Percentiles rank a stretch among this genome's conserved stretches.
These are phyloP conservation scores for Poa pratensis DNA, from an alignment of 176 grass and related monocot species.

Conservation along the genomic window DNA sequence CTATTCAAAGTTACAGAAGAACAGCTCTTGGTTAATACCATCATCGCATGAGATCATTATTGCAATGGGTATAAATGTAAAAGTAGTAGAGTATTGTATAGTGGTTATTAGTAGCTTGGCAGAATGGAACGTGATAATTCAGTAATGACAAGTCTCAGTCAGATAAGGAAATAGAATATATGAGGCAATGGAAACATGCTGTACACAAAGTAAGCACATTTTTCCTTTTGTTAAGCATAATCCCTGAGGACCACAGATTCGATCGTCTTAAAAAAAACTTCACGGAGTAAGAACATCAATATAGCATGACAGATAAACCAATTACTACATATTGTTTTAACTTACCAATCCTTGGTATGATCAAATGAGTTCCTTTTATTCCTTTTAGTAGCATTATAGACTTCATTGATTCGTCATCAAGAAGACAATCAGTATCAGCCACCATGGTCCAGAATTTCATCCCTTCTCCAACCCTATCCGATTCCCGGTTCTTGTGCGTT, in stretches of 20 bases:
- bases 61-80: neutral
- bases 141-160: neutral
- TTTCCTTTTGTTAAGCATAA: neutral
- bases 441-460: slow-evolving; percentile 87
- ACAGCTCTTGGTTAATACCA: neutral
- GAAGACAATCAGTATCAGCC: slow-evolving; percentile 66
- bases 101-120: neutral
- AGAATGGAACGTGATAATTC: neutral
- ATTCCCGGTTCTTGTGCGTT: slow-evolving; percentile 36
- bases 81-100: neutral
- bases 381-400: slow-evolving; percentile 75
- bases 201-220: neutral
- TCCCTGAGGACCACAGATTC: no score
- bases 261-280: neutral
- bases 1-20: neutral
- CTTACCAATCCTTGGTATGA: slow-evolving; percentile 83
- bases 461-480: slow-evolving; percentile 40
- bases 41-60: neutral
- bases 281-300: neutral
- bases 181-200: slow-evolving; percentile 3
- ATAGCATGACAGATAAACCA: neutral
- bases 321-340: neutral
- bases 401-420: slow-evolving; percentile 77
- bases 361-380: slow-evolving; percentile 79
- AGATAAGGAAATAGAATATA: neutral